Evolutionary conservation across 345 rosid species (phyloP).

Genomic region (Murraya koenigii): DNA sequence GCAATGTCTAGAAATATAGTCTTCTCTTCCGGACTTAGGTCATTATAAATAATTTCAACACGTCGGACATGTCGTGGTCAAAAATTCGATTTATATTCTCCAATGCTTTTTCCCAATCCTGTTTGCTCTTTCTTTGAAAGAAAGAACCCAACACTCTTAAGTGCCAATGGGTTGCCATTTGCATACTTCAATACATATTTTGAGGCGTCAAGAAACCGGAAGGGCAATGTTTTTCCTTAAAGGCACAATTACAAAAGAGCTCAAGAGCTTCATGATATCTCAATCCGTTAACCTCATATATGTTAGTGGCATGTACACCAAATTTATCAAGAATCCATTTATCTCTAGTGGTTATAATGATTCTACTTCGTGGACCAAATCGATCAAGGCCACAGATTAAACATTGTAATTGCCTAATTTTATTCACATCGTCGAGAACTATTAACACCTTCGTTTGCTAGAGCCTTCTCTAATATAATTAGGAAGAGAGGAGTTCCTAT

Average conservation of each 20-base stretch:
- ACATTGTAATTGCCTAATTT: slow-evolving; percentile 17
- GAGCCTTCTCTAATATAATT: slow-evolving; percentile 9
- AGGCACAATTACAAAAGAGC: neutral
- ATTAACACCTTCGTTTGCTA: slow-evolving; percentile 16
- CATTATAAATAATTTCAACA: neutral
- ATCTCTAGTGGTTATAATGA: slow-evolving; percentile 10
- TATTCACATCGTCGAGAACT: slow-evolving; percentile 31
- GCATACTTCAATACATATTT: no score
- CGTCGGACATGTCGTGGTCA: neutral
- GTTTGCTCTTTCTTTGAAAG: neutral
- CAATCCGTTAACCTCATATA: neutral
- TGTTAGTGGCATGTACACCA: neutral
- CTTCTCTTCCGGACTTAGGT: neutral
- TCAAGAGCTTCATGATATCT: neutral
- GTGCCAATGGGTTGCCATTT: no score
- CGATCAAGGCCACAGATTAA: neutral
- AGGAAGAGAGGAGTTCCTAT: neutral
- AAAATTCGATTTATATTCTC: neutral
- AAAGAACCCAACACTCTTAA: no score
- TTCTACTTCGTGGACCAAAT: slow-evolving; percentile 15
- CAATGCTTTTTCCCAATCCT: neutral
- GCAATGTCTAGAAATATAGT: no score
- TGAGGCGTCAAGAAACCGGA: no score
- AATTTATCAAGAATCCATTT: neutral
- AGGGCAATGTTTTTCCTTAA: neutral